Conservation (phyloP, 1,284 basidiomycete genomes). For the Pyrrhoderma noxium region DNA sequence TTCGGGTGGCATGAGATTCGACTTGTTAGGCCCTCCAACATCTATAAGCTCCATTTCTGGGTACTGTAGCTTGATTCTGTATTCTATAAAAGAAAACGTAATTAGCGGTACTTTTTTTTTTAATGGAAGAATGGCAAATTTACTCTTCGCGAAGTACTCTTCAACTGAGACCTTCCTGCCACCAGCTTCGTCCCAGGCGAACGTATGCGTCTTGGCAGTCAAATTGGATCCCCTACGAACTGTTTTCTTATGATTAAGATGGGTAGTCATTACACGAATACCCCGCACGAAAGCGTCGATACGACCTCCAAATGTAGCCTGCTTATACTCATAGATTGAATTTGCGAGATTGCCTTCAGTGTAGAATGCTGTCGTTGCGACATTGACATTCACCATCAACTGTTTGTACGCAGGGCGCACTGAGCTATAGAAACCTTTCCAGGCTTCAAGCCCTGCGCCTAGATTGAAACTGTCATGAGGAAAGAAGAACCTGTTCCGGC, state of each 20-base stretch:
- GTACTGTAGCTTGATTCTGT: constrained; percentile 40
- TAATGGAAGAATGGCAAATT: no score
- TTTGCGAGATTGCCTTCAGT: constrained; percentile 51
- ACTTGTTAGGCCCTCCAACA: constrained; percentile 43
- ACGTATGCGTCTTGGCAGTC: constrained; percentile 45
- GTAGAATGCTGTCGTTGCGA: constrained; percentile 73
- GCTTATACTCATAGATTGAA: constrained; percentile 45
- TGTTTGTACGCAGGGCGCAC: constrained; percentile 65
- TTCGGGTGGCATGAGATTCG: constrained; percentile 54
- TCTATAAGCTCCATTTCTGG: constrained; percentile 56
- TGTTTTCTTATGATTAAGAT: constrained; percentile 54
- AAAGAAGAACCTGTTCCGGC: constrained; percentile 72
- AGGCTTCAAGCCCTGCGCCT: constrained; percentile 60
- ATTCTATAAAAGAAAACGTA: constrained; percentile 45
- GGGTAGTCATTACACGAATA: constrained; percentile 49
- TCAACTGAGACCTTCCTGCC: constrained; percentile 46
- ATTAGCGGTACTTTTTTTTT: no score
- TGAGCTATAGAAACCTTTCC: constrained; percentile 69
- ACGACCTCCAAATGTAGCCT: constrained; percentile 45
- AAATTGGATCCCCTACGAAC: constrained; percentile 42
- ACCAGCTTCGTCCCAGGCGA: constrained; percentile 44
- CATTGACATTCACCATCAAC: constrained; percentile 75
- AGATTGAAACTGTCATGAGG: constrained; percentile 39
- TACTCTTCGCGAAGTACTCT: constrained; percentile 56
- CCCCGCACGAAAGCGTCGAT: constrained; percentile 47